phyloP scores from a whole-genome alignment of 2,329 filamentous ascomycete genomes.

The Leptosphaerulina australis region DNA sequence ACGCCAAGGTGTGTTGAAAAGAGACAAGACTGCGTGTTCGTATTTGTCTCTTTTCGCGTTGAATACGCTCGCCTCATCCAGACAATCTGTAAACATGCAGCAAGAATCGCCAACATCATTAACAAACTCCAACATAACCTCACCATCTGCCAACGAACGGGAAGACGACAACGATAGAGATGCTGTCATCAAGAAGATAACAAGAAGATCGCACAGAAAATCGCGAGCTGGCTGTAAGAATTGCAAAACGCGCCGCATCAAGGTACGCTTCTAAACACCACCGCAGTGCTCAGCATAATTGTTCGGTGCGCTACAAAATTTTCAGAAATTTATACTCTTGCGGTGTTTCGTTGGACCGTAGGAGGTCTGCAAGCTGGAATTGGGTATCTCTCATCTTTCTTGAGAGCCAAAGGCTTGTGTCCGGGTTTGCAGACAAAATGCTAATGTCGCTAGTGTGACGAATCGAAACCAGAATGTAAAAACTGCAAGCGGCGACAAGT shows the following conservation, averaged over 20 bases:
- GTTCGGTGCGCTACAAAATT: background rate
- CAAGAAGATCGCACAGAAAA: conserved; percentile 35
- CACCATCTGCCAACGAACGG: conserved; percentile 9
- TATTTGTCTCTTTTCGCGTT: conserved; percentile 16
- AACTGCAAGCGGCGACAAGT: conserved; percentile 34
- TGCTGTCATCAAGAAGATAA: conserved; percentile 24
- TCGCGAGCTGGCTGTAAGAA: conserved; percentile 38
- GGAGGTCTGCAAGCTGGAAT: background rate
- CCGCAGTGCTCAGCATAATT: background rate
- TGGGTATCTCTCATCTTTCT: background rate
- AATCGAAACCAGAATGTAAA: conserved; percentile 32
- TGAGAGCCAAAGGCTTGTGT: background rate
- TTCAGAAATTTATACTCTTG: background rate
- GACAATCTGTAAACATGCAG: conserved; percentile 16
- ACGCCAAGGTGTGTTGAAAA: no score
- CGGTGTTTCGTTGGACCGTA: background rate
- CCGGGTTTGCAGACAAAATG: background rate
- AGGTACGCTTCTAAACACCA: no score
- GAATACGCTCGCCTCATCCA: conserved; percentile 14
- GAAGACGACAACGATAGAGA: conserved; percentile 12
- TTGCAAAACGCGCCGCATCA: conserved; percentile 37
- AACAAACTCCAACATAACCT: conserved; percentile 8
- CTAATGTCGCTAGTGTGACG: conserved; percentile 34
- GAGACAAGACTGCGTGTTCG: conserved; percentile 5
- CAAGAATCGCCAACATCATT: conserved; percentile 26